Conservation (phyloP, 2,329 filamentous ascomycete species). For the Bertia moriformis region DNA sequence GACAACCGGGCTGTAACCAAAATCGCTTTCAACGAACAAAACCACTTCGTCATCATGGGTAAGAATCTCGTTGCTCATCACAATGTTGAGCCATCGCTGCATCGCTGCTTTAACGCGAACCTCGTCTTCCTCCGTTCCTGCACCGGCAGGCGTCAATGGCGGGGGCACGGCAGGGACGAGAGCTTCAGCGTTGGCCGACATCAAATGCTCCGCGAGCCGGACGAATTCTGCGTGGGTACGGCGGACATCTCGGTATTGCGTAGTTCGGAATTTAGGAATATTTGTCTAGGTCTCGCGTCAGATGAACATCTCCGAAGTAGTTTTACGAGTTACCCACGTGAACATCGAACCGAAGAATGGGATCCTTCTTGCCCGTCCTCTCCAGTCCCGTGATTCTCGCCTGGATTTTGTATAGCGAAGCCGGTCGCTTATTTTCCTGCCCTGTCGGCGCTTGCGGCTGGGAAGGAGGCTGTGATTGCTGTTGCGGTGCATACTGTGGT, state of each 20-base stretch:
- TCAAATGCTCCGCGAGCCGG: constrained; percentile 89
- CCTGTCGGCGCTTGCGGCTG: not conserved
- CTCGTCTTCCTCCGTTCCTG: constrained; percentile 93
- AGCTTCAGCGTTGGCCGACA: constrained; percentile 93
- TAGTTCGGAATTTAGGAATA: constrained; percentile 93
- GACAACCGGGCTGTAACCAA: constrained; percentile 90
- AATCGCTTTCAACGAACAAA: constrained; percentile 97
- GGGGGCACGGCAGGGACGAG: constrained; percentile 88
- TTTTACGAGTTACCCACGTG: constrained; percentile 47
- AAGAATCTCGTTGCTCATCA: constrained; percentile 81
- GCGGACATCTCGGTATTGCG: constrained; percentile 93
- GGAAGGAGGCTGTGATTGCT: not conserved
- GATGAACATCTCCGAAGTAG: constrained; percentile 10
- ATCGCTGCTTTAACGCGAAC: constrained; percentile 72
- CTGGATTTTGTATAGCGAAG: constrained; percentile 70
- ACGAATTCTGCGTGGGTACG: constrained; percentile 90
- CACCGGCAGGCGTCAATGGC: constrained; percentile 84
- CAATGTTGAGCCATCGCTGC: constrained; percentile 88
- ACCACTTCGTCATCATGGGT: constrained; percentile 96
- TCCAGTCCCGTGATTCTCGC: constrained; percentile 91
- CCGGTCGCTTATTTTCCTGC: constrained; percentile 24
- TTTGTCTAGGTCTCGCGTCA: constrained; percentile 55
- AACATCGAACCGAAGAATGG: constrained; percentile 86
- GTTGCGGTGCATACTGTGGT: not conserved
- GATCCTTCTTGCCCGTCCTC: constrained; percentile 86